Evolutionary conservation across 2,329 filamentous ascomycete genomes (phyloP), one percentile per base, ranked within the genome.

Genomic region (Hymenoscyphus infarciens): DNA sequence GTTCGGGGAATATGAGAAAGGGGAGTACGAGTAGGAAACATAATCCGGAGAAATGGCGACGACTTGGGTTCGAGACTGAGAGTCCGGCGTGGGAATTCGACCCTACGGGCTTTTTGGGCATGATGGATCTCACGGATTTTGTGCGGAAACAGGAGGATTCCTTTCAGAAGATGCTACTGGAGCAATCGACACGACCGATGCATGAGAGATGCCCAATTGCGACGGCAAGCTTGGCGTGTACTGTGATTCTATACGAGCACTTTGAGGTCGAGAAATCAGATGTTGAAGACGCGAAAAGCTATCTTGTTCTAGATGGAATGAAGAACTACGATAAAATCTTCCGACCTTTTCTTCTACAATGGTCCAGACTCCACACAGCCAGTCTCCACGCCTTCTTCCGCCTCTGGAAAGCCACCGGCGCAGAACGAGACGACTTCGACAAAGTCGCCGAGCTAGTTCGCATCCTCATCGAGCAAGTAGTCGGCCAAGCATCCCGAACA

Each of bases 61-160:
- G 93, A 60, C 76, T 99, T 52, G 95, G 95, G 2, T 99, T 99
- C 71, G 90, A 95, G 75, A 89, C 90, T 0, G 95, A 99, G 76
- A 93, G 85, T 68, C 95, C 95, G 3, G 88, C 88, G 0, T 83
- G 83, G 70, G 95, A 99, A 70, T 98, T 99, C 73, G 87, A 92
- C 22, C 81, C 85, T 45, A 89, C 90, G 31, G 95, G 95, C 0
- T 98, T 93, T 74, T 77, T 99, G 60, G 95, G 95, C 31, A 91
- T 99, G 85, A 98, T 99, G 93, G 95, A 99, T 75, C 77, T 99
- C 71, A 91, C 92, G 1, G 93, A 98, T 75, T 99, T 92, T 74
- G 92, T 97, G 57, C 86, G 90, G 72, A 96, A 92, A 74, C 88
- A 97, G 73, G 92, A 97, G 74, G 93, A 97, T 73, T 86, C 87